Conservation (phyloP, 495 filamentous ascomycete genomes). For the Trypethelium eluteriae region DNA sequence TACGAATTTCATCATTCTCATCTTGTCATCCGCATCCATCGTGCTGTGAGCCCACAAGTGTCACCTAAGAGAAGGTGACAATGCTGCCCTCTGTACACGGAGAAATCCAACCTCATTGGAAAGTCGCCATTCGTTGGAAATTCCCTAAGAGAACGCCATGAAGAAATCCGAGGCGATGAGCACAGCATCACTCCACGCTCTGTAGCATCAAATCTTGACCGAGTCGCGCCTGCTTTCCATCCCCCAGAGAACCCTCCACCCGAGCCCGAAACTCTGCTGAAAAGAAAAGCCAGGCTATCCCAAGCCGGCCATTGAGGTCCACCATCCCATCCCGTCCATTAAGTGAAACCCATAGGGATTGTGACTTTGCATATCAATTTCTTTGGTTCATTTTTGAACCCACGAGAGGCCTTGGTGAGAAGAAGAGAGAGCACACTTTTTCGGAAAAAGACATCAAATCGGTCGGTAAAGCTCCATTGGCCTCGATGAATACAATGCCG, state of each 20-base stretch:
- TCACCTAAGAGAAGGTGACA: not conserved
- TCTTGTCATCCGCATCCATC: not conserved
- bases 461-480: not conserved
- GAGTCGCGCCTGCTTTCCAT: not conserved
- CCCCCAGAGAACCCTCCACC: not conserved
- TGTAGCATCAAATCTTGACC: not conserved
- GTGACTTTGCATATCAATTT: not conserved
- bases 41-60: not conserved
- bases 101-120: not conserved
- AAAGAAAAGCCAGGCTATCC: not conserved
- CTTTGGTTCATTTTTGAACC: not conserved
- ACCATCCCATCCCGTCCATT: not conserved
- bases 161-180: not conserved
- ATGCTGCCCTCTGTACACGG: not conserved
- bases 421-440: not conserved
- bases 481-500: slow-evolving; percentile 5
- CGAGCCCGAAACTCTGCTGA: not conserved
- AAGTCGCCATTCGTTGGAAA: not conserved
- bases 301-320: not conserved
- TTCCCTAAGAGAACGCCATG: not conserved
- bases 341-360: not conserved
- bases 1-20: slow-evolving; percentile 1
- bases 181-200: not conserved
- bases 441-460: not conserved
- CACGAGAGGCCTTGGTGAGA: not conserved